Conservation (phyloP, 192 early-diverging fungal genomes). For the Backusella circina region DNA sequence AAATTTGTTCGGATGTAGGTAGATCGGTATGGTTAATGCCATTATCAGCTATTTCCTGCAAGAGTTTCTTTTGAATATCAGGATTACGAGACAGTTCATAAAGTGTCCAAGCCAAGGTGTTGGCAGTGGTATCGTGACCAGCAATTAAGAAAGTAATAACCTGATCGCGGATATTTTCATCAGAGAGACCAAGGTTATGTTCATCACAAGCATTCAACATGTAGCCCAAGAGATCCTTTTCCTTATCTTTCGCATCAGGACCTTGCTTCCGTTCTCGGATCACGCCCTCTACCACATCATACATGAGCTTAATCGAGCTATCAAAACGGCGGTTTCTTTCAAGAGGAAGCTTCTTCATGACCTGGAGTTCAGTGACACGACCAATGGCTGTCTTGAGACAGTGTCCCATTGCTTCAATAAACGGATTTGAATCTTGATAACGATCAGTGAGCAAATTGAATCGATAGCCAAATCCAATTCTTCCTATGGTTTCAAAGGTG, state of each 20-base stretch:
- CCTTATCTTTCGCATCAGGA: constrained; percentile 28
- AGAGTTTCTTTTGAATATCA: constrained; percentile 19
- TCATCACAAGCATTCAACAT: constrained; percentile 49
- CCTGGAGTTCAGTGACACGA: constrained; percentile 27
- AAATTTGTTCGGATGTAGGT: constrained; percentile 17
- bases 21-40: constrained; percentile 14
- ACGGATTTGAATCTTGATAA: constrained; percentile 1
- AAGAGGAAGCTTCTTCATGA: constrained; percentile 47
- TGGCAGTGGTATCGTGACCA: constrained; percentile 39
- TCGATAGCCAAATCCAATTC: constrained; percentile 50
- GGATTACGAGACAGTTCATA: constrained; percentile 25
- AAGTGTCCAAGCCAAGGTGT: constrained; percentile 24
- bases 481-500: constrained; percentile 53
- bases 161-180: constrained; percentile 55
- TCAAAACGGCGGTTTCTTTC: constrained; percentile 39
- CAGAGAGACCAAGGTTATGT: constrained; percentile 29
- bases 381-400: constrained; percentile 30
- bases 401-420: constrained; percentile 35
- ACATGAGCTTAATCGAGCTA: constrained; percentile 37
- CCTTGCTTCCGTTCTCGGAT: constrained; percentile 37
- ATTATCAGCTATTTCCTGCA: constrained; percentile 21
- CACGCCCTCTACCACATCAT: constrained; percentile 41
- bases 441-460: constrained; percentile 32
- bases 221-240: constrained; percentile 47
- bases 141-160: constrained; percentile 59